Percentiles rank a stretch among this genome's conserved stretches.
These are phyloP conservation scores for Linderniella brevidens DNA, from an alignment of 257 asterid genomes.

Conservation along the genomic window DNA sequence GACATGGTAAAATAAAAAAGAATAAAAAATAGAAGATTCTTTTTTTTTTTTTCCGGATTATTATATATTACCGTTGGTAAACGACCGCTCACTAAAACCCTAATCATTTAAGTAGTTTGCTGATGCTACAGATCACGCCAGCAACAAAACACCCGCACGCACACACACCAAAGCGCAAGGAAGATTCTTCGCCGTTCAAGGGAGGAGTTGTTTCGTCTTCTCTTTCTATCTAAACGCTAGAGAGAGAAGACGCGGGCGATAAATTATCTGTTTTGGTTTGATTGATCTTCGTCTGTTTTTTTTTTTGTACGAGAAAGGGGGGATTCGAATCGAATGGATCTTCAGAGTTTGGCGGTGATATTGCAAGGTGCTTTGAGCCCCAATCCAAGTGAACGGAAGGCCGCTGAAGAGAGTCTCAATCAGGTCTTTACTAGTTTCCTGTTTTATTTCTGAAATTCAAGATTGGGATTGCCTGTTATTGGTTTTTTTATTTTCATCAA, in stretches of 20 bases:
- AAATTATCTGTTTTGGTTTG: too few species aligned
- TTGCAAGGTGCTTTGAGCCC: constrained; percentile 74
- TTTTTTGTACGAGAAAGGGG: too few species aligned
- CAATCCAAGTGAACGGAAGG: constrained; percentile 69
- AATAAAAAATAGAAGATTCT: too few species aligned
- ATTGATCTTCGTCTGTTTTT: too few species aligned
- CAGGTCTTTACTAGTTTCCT: constrained; percentile 69
- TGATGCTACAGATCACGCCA: too few species aligned
- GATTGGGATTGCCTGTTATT: neutral
- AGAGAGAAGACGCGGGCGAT: neutral
- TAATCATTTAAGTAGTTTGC: neutral
- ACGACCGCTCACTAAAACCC: neutral
- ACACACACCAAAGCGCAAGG: neutral
- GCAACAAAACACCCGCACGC: neutral
- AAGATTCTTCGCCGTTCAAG: neutral
- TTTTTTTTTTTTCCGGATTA: neutral
- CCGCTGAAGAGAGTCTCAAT: constrained; percentile 82
- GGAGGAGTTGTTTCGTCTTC: neutral
- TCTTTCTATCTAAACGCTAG: constrained; percentile 3
- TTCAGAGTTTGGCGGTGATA: constrained; percentile 51
- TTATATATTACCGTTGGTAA: neutral
- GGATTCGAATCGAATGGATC: constrained; percentile 47
- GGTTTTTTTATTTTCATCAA: neutral
- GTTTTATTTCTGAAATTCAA: neutral
- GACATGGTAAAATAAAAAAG: neutral